Conservation (phyloP, 768 basidiomycete species). For the Suillus spraguei region DNA sequence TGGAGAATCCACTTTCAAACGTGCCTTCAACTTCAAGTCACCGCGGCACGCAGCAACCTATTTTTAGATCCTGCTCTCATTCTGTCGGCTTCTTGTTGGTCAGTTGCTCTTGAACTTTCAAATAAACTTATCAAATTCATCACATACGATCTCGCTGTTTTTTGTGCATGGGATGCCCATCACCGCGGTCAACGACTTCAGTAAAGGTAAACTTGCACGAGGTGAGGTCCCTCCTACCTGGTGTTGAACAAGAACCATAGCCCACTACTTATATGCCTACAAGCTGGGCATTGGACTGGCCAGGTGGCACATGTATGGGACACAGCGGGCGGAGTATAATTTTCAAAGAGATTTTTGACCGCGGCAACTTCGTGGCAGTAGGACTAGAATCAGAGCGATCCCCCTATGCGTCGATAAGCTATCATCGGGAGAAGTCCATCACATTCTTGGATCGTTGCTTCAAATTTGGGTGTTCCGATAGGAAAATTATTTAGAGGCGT, state of each 20-base stretch:
- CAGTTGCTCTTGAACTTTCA: neutral
- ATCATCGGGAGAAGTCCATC: neutral
- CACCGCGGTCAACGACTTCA: neutral
- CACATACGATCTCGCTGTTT: neutral
- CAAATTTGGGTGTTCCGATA: neutral
- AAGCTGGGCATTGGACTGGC: neutral
- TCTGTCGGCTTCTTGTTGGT: slow-evolving; percentile 1
- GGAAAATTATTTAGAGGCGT: neutral
- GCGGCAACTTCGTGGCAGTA: neutral
- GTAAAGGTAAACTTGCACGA: neutral
- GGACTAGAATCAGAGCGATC: neutral
- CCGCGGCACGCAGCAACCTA: neutral
- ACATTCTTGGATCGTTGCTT: neutral
- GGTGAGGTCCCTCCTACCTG: neutral
- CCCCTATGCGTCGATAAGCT: neutral
- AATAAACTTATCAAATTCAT: no score
- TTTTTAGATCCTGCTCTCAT: neutral
- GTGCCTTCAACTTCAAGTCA: slow-evolving; percentile 11
- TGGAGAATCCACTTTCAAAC: slow-evolving; percentile 16
- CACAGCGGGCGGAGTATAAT: neutral
- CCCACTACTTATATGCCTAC: neutral
- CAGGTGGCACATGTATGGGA: neutral
- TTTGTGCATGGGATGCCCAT: neutral
- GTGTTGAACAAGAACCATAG: neutral
- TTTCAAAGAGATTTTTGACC: neutral